phyloP scores from a whole-genome alignment of 345 rosid genomes.

The Eucalyptus sideroxylon region DNA sequence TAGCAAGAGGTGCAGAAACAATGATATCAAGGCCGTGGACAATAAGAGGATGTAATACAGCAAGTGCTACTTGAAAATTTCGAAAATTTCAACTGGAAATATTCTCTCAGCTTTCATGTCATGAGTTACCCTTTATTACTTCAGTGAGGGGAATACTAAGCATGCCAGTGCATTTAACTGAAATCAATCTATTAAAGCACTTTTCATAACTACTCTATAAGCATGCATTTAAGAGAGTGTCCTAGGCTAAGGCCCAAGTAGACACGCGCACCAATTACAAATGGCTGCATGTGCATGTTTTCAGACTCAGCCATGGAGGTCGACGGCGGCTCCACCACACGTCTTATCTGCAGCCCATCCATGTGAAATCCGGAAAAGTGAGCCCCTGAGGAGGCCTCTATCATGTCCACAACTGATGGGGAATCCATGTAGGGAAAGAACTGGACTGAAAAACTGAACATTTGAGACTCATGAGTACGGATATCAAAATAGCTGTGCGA shows the following conservation, averaged over 20 bases:
- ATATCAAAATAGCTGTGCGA: not conserved
- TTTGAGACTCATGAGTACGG: not conserved
- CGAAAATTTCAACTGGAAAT: not conserved
- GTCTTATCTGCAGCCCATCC: conserved; percentile 41
- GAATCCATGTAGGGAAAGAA: conserved; percentile 28
- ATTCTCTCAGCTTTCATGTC: not conserved
- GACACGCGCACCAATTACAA: conserved; percentile 53
- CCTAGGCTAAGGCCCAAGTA: not conserved
- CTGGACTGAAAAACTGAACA: conserved; percentile 2
- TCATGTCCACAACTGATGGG: conserved; percentile 72
- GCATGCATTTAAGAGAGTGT: not conserved
- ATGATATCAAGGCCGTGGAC: not conserved
- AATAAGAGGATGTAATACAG: not conserved
- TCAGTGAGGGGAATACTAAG: not conserved
- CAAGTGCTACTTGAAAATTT: not conserved
- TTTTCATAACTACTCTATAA: not conserved
- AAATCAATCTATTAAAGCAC: not conserved
- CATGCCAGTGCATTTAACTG: not conserved
- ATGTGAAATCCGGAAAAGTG: conserved; percentile 91
- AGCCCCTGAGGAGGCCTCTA: conserved; percentile 71
- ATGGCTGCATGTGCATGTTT: conserved; percentile 65
- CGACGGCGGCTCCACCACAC: conserved; percentile 25
- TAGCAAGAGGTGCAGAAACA: not conserved
- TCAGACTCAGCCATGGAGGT: conserved; percentile 33
- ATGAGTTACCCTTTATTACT: not conserved